phyloP scores from a whole-genome alignment of 768 basidiomycete species.

The Phylloporus arenicola region DNA sequence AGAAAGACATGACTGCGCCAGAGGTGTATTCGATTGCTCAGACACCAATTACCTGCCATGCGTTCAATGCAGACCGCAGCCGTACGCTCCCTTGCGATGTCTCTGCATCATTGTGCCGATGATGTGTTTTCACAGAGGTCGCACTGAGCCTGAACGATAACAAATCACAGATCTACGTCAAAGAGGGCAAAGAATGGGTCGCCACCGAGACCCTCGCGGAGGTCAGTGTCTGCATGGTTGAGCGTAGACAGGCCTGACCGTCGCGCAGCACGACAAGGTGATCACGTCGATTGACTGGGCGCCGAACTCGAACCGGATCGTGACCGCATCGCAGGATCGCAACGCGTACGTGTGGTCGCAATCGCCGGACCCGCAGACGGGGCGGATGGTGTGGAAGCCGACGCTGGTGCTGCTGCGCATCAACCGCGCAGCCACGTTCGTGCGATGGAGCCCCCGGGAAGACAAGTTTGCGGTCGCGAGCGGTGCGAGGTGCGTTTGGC shows the following conservation, averaged over 20 bases:
- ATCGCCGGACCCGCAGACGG: slow-evolving; percentile 65
- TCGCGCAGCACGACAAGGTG: slow-evolving; percentile 78
- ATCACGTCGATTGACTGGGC: slow-evolving; percentile 99
- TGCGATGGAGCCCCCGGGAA: slow-evolving; percentile 95
- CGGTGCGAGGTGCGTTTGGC: slow-evolving; percentile 69
- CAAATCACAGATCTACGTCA: slow-evolving; percentile 77
- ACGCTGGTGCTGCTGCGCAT: slow-evolving; percentile 92
- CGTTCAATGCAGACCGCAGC: slow-evolving; percentile 83
- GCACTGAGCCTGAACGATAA: slow-evolving; percentile 88
- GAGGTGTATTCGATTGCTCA: slow-evolving; percentile 77
- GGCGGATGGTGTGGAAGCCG: slow-evolving; percentile 81
- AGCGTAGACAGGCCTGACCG: neutral
- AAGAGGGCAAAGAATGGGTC: slow-evolving; percentile 63
- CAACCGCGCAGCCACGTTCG: slow-evolving; percentile 93
- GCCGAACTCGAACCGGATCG: slow-evolving; percentile 92
- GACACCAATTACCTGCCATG: slow-evolving; percentile 80
- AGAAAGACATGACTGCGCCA: slow-evolving; percentile 53
- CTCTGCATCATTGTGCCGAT: neutral
- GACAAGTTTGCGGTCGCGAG: slow-evolving; percentile 99
- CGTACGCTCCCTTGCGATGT: slow-evolving; percentile 50
- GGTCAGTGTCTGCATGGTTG: slow-evolving; percentile 38
- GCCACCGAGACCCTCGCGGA: slow-evolving; percentile 76
- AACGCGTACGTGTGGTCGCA: slow-evolving; percentile 99
- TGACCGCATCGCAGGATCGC: slow-evolving; percentile 97
- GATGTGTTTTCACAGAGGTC: slow-evolving; percentile 53